Evolutionary conservation across 2,329 filamentous ascomycete species (phyloP), one percentile per base, ranked within the genome.

Genomic region (Cytospora chrysosperma): DNA sequence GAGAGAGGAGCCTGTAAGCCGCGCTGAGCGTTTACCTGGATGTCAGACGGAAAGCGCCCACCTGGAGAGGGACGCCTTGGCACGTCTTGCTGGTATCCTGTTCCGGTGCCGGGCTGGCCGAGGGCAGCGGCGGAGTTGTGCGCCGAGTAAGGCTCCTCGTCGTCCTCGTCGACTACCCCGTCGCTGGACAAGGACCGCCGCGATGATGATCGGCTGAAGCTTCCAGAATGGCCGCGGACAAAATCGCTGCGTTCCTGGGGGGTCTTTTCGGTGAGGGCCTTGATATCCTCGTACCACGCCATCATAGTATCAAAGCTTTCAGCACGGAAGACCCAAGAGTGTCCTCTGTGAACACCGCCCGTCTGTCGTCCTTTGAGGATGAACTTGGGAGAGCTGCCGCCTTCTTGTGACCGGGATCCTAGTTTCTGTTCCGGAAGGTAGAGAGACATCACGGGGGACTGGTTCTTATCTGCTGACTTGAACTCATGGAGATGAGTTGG

Each of bases 401-500:
- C 88, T 64, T 88, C 86, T 65, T 87, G 85, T 12, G 94, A 97
- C 74, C 96, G 93, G 40, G 93, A 96, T 43, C 95, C 95, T 63
- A 99, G 84, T 75, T 97, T 97, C 77, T 98, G 95, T 70, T 98
- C 95, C 8, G 91, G 91, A 30, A 99, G 85, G 74, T 95, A 96
- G 62, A 99, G 82, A 50, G 95, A 98, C 94, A 99, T 97, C 73
- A 98, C 87, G 0, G 95, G 95, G 47, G 91, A 89, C 76, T 95
- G 92, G 65, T 86, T 90, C 75, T 94, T 93, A 77, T 98, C 94
- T 69, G 93, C 92, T n/a, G 93, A 97, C 75, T 97, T 97, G 85
- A 98, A 99, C 77, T 99, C 95, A 79, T 99, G 95, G 26, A 99
- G 84, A 77, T 99, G 95, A 62, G 95, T 98, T 19, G 95, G 92